Conservation (phyloP, 2,329 filamentous ascomycete genomes). For the Stylonectria norvegica region DNA sequence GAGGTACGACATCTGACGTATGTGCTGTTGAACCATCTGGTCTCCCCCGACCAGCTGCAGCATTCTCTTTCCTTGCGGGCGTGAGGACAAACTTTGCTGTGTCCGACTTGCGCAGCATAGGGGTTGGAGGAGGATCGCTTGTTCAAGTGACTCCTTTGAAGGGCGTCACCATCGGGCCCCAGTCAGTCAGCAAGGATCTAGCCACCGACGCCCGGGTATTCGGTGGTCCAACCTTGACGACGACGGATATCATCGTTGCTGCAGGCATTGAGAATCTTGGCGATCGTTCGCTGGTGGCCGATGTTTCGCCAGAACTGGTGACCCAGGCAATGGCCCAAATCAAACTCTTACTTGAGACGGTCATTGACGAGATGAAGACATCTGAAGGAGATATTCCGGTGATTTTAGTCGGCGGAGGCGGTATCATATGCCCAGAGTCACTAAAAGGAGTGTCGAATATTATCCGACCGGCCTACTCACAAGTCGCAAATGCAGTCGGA, state of each 20-base stretch:
- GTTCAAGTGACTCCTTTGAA: neutral
- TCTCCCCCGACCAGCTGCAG: constrained; percentile 9
- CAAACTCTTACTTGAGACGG: neutral
- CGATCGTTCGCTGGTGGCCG: neutral
- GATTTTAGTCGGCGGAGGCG: constrained; percentile 7
- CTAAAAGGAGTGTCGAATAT: constrained; percentile 3
- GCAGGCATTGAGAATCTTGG: constrained; percentile 1
- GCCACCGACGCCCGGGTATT: constrained; percentile 4
- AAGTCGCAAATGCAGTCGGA: constrained; percentile 9
- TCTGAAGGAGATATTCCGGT: constrained; percentile 5
- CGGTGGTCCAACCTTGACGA: constrained; percentile 6
- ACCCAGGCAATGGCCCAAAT: constrained; percentile 1
- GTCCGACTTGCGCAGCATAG: constrained; percentile 10
- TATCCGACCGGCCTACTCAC: neutral
- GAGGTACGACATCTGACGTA: constrained; percentile 12
- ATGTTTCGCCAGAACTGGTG: neutral
- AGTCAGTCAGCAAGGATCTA: constrained; percentile 9
- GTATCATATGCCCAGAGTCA: constrained; percentile 1
- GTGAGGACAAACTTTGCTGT: constrained; percentile 11
- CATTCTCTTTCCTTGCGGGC: constrained; percentile 6
- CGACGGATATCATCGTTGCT: constrained; percentile 8
- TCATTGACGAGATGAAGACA: constrained; percentile 8
- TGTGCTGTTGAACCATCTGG: constrained; percentile 8
- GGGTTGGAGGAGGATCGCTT: constrained; percentile 12
- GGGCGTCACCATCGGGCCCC: constrained; percentile 2